Conservation (phyloP, 116 monocot genomes). For the Dioscorea cayenensis region DNA sequence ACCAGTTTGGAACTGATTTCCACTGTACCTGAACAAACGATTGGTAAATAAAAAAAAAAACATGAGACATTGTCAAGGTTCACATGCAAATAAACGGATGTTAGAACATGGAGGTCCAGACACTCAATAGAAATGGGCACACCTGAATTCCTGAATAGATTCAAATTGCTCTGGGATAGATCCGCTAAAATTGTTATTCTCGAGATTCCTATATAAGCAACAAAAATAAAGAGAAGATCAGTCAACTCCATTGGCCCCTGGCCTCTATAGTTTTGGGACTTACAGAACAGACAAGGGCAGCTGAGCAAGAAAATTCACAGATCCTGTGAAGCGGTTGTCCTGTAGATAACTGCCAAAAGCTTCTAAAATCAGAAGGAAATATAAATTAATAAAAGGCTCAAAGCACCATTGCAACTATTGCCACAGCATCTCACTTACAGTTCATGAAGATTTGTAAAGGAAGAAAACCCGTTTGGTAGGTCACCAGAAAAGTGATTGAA, state of each 20-base stretch:
- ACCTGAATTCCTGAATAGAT: constrained; percentile 43
- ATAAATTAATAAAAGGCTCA: constrained; percentile 1
- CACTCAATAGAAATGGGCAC: background rate
- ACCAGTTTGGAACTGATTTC: constrained; percentile 37
- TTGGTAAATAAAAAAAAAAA: background rate
- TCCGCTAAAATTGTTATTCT: constrained; percentile 72
- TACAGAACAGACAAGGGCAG: constrained; percentile 55
- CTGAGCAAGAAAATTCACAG: constrained; percentile 41
- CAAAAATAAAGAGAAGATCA: background rate
- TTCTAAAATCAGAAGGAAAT: constrained; percentile 1
- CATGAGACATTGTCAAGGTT: background rate
- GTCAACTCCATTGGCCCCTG: background rate
- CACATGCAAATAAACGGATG: background rate
- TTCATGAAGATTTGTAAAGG: constrained; percentile 37
- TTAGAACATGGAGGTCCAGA: background rate
- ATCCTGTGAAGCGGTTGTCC: constrained; percentile 62
- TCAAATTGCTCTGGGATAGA: constrained; percentile 48
- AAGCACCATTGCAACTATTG: background rate
- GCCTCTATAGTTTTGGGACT: constrained; percentile 10
- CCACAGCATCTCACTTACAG: constrained; percentile 40
- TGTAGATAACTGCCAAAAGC: constrained; percentile 48
- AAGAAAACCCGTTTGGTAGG: constrained; percentile 56
- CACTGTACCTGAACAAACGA: constrained; percentile 25
- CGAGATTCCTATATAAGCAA: constrained; percentile 32
- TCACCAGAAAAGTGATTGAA: constrained; percentile 62